Base-by-base conservation (phyloP, 2,329 filamentous ascomycete species). In the Colletotrichum caudatum region DNA sequence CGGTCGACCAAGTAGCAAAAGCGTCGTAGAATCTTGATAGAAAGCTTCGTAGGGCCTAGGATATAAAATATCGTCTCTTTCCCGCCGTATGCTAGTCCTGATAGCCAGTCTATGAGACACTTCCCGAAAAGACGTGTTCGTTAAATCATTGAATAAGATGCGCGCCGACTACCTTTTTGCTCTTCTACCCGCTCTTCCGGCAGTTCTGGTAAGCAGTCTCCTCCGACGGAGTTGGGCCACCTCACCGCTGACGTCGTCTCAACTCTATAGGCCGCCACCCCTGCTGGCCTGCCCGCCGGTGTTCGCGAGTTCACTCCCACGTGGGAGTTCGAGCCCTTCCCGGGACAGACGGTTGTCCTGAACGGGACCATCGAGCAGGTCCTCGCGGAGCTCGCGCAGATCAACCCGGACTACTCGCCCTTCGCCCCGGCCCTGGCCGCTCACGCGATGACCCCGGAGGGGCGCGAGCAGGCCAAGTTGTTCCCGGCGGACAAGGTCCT, bases 301-400 rank as follows among this genome's bases (percentile, higher is more conserved):
- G 20, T 29, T 11, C 18, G 20, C 11, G 5, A 44, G 18, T 48
- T 60, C 23, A 14, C 46, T 23, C 41, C 57, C 26, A 12, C 9
- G 14, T 60, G 41, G 57, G 18, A 48, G 26, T 48, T 48, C 23
- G 57, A 60, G 41, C 57, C 57, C 7, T 60, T 60, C 1, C 41
- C 57, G 18, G 57, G 41, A 4, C 16, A n/a, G 18, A 60, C 33
- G 20, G 41, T 35, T 9, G 23, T 33, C 41, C 16, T 60, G 39
- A 48, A 60, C 11, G 57, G 57, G 16, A 60, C 57, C 23, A 8
- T 60, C 26, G 41, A 60, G 41, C 39, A 48, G 4, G 57, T 16
- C 26, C 9, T 59, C 29, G 57, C 57, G 41, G 39, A 60, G 26
- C 57, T 60, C 16, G n/a, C 46, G 41, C 26, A 48, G 23, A 60